Percentiles rank a stretch among this genome's conserved stretches.
phyloP scores from a whole-genome alignment of 2,329 filamentous ascomycete genomes.

The Ceratocystis lukuohia region DNA sequence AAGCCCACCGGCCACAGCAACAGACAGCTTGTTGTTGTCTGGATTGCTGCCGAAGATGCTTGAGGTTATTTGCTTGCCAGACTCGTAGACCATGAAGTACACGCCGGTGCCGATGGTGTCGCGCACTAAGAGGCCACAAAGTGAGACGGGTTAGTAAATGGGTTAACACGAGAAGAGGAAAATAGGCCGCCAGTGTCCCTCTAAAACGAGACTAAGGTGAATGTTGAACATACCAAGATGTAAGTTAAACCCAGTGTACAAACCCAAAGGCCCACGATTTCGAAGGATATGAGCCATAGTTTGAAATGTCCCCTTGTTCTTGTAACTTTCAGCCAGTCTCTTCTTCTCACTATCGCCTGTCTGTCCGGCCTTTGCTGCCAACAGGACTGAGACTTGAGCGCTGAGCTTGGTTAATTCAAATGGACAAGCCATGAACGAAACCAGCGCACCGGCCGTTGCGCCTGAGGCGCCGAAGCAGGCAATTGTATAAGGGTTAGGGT shows the following conservation, averaged over 20 bases:
- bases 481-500: slow-evolving; percentile 59
- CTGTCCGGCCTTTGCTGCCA: slow-evolving; percentile 37
- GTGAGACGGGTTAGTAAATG: neutral
- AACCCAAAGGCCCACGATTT: slow-evolving; percentile 56
- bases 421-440: slow-evolving; percentile 70
- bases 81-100: slow-evolving; percentile 85
- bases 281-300: slow-evolving; percentile 66
- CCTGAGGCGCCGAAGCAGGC: slow-evolving; percentile 66
- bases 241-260: slow-evolving; percentile 69
- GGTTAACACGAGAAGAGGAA: neutral
- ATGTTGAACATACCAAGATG: slow-evolving; percentile 53
- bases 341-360: slow-evolving; percentile 35
- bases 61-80: slow-evolving; percentile 60
- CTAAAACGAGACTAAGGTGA: neutral
- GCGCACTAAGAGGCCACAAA: slow-evolving; percentile 41
- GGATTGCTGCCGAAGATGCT: slow-evolving; percentile 15
- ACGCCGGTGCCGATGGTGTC: slow-evolving; percentile 74
- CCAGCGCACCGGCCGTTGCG: slow-evolving; percentile 64
- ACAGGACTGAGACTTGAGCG: slow-evolving; percentile 68
- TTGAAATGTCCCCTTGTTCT: slow-evolving; percentile 63
- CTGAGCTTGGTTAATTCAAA: slow-evolving; percentile 86
- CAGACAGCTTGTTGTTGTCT: slow-evolving; percentile 51
- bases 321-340: slow-evolving; percentile 53
- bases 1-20: slow-evolving; percentile 63
- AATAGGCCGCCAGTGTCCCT: neutral